Base-by-base conservation (phyloP, 768 basidiomycete species). In the Kwoniella sp. region DNA sequence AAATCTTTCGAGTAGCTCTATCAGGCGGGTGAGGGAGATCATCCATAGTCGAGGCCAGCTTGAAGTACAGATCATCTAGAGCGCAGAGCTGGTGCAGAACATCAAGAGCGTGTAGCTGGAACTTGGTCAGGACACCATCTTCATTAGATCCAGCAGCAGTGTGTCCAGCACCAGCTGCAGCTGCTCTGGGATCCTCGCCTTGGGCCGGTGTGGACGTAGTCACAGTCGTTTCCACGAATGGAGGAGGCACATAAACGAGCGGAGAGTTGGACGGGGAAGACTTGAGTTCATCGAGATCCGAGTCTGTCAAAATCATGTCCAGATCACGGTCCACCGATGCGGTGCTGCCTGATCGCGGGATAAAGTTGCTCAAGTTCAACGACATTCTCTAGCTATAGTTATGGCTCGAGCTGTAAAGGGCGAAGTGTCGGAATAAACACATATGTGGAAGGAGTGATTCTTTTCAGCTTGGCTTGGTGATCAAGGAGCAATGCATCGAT, bases 51-150 rank as follows among this genome's bases (percentile, higher is more conserved):
- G 57, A n/a, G 20, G 48, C 25, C 26, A 58, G 31, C 20, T 48
- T 47, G 41, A 58, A 28, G 13, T 47, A 58, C 4, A 58, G n/a
- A 38, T 58, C 41, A 20, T 58, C 57, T 11, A 58, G 31, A 7
- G 57, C 57, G 57, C 57, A 58, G 4, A 58, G 26, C 28, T 58
- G 57, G 31, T 58, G 57, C 23, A 58, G 20, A 20, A 58, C 28
- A n/a, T 9, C 31, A 20, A 58, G n/a, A 23, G 57, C 41, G 15
- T 48, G 28, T 17, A 47, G 13, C 45, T 58, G 41, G 25, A 29
- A 25, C 20, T 29, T 28, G 1, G 45, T 58, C 17, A 45, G 17
- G 15, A 9, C 17, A 7, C 41, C 41, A 45, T 45, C 41, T 11
- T 17, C 41, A 17, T 17, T 17, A 7, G 41, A 17, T 20, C 41